Base-by-base conservation (phyloP, 2,329 filamentous ascomycete species). In the Sporothrix luriei region DNA sequence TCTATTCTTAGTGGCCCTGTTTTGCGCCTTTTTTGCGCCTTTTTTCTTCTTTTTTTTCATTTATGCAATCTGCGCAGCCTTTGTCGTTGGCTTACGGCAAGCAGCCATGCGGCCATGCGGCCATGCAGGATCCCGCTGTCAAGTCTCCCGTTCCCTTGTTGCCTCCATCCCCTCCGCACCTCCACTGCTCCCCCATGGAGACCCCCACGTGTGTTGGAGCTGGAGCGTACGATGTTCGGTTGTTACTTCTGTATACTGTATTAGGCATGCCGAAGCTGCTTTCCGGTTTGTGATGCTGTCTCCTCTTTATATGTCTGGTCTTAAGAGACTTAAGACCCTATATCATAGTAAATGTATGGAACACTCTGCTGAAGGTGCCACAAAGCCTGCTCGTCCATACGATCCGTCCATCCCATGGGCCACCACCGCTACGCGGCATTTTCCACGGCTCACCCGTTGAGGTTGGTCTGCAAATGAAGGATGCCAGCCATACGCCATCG, bases 371-470 rank as follows among this genome's bases (percentile, higher is more conserved):
- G 29, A 29, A 29, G 29, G 29, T 29, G 29, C 5, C 29, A 3
- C 5, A 29, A 33, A 33, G 5, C 33, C 33, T 33, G 26, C 19
- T 33, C 40, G 29, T 33, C 43, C n/a, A 11, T 61, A 61, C n/a
- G 11, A 21, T 40, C 21, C 43, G 10, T 21, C 29, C 19, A 19
- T 59, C 57, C 26, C 57, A 43, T n/a, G 57, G 54, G 33, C 57
- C 38, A 43, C 40, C 1, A 43, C 40, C 40, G 24, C 57, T 24
- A 24, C 10, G 57, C 57, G 57, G 57, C n/a, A 13, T 61, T 61
- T 38, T 61, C 57, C 57, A 61, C 57, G 24, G 38, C 38, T 40
- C n/a, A 38, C 57, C 57, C 57, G 57, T 61, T 1, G 57, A 16
- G 40, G 9, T 21, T 59, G 55, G 16, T 26, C 11, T n/a, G 33